A percentile compares a stretch with the other conserved stretches of the same genome.
Evolutionary conservation across 345 rosid species (phyloP).

Genomic region (Lumnitzera littorea): DNA sequence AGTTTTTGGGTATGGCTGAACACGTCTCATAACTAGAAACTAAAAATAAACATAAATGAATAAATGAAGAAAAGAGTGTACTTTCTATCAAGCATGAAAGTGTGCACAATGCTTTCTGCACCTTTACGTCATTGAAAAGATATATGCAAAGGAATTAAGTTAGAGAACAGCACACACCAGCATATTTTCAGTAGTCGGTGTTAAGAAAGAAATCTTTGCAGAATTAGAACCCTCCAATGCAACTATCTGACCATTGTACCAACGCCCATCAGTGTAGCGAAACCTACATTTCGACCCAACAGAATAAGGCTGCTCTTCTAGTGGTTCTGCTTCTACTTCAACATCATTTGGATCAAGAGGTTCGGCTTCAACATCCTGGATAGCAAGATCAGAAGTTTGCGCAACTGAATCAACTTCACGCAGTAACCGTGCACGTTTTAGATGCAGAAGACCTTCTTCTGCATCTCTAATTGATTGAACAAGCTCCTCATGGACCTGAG

Average conservation of each 20-base stretch:
- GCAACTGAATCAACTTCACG: slow-evolving; percentile 54
- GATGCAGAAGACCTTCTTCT: slow-evolving; percentile 72
- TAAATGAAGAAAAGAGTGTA: no score
- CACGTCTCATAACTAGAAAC: no score
- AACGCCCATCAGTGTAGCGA: slow-evolving; percentile 63
- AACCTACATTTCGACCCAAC: slow-evolving; percentile 80
- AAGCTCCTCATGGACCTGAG: slow-evolving; percentile 75
- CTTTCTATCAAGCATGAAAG: no score
- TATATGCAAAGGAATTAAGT: slow-evolving; percentile 2
- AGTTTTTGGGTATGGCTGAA: no score
- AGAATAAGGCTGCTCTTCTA: slow-evolving; percentile 34
- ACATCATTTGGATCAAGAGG: slow-evolving; percentile 32
- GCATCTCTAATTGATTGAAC: slow-evolving; percentile 54
- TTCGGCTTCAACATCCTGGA: slow-evolving; percentile 42
- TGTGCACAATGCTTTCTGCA: no score
- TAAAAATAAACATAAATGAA: no score
- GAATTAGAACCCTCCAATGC: slow-evolving; percentile 40
- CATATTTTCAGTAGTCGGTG: slow-evolving; percentile 84
- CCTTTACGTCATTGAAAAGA: neutral
- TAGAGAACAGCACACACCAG: slow-evolving; percentile 36
- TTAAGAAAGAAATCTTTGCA: slow-evolving; percentile 76
- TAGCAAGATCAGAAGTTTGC: slow-evolving; percentile 15
- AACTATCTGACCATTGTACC: slow-evolving; percentile 84
- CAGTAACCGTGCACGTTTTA: slow-evolving; percentile 66
- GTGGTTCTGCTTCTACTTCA: slow-evolving; percentile 45